Base-by-base conservation (phyloP, 768 basidiomycete species). In the Astraeus odoratus region DNA sequence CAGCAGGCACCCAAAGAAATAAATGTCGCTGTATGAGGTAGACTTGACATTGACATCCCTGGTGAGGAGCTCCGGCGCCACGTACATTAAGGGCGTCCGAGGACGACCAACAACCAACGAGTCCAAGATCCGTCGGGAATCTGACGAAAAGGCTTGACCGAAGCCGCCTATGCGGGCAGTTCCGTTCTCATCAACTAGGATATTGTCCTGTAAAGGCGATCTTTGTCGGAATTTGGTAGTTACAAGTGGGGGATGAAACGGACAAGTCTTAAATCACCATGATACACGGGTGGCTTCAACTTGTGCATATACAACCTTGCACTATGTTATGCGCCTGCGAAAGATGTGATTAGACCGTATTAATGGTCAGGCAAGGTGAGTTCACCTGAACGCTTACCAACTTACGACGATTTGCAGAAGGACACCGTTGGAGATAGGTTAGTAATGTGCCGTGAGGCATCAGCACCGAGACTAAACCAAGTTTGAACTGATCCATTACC, bases 261-360 rank as follows among this genome's bases (percentile, higher is more conserved):
- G 39, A 49, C 70, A 24, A 61, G 63, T 49, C 72, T 73, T 22
- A 73, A 24, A 51, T 73, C 71, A 6, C 71, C 67, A 20, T 73
- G 71, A 12, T 69, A 49, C 22, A 73, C 55, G 24, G 60, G 55
- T 0, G 60, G 60, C 3, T 58, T 43, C 13, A 52, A 50, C 6
- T 5, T 15, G 19, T 65, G 60, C 18, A 65, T 48, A 30, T 58
- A 65, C 10, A 49, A 20, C 26, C 63, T 30, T 49, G 30, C 7
- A 56, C 58, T 23, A 60, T 43, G 24, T 51, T 58, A 29, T 8
- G 43, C 27, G 27, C 49, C 50, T 49, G n/a, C 3, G 16, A 4
- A n/a, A 43, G 16, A 13, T 9, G 26, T 48, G n/a, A 37, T 20
- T n/a, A 22, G 13, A 13, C 33, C 35, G 45, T 9, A 5, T 27